phyloP scores from a whole-genome alignment of 495 filamentous ascomycete species.

The Penicillium herquei region DNA sequence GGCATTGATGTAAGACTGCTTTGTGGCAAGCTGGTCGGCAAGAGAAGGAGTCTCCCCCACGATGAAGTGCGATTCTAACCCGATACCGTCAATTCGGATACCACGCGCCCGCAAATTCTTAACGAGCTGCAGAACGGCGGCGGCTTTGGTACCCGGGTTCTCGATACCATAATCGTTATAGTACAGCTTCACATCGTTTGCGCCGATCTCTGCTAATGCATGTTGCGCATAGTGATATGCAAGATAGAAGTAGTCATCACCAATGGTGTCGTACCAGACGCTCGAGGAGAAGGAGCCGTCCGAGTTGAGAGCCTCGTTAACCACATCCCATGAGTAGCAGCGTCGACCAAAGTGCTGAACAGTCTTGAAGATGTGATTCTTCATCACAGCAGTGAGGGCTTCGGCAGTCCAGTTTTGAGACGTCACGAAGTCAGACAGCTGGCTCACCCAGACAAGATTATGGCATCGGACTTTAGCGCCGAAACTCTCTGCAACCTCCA shows the following conservation, averaged over 20 bases:
- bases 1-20: constrained; percentile 44
- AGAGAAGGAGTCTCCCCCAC: constrained; percentile 48
- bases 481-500: constrained; percentile 41
- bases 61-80: constrained; percentile 59
- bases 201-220: constrained; percentile 22
- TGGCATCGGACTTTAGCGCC: constrained; percentile 54
- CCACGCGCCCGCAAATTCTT: constrained; percentile 43
- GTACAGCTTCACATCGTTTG: constrained; percentile 52
- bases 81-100: constrained; percentile 59
- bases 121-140: constrained; percentile 45
- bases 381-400: constrained; percentile 43
- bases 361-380: constrained; percentile 43
- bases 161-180: constrained; percentile 70
- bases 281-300: constrained; percentile 35
- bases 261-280: constrained; percentile 25
- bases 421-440: constrained; percentile 51
- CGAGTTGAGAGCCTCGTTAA: constrained; percentile 52
- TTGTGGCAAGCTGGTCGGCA: constrained; percentile 32
- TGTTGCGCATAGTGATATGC: constrained; percentile 49
- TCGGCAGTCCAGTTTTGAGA: constrained; percentile 44
- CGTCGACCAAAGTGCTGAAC: constrained; percentile 45
- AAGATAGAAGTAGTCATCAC: constrained; percentile 25
- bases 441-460: constrained; percentile 56
- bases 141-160: constrained; percentile 49
- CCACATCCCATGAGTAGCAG: constrained; percentile 51